These are phyloP conservation scores for Fusarium sororula DNA, from an alignment of 2,329 filamentous ascomycete genomes.

Conservation along the genomic window DNA sequence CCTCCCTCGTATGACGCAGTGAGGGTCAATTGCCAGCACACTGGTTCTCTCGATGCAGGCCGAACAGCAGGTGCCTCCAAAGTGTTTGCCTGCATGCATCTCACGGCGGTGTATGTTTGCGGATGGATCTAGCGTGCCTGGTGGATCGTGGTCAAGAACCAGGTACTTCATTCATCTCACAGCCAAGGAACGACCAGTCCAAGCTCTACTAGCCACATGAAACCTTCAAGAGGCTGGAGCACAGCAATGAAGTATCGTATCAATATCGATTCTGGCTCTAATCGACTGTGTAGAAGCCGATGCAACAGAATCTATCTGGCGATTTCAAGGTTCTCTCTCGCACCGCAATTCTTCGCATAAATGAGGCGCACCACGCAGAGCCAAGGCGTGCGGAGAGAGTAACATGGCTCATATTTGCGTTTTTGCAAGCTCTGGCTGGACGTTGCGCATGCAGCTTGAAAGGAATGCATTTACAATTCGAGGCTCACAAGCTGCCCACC, in stretches of 20 bases:
- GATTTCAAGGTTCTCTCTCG: background rate
- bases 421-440: conserved; percentile 21
- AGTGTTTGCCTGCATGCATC: conserved; percentile 6
- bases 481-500: conserved; percentile 13
- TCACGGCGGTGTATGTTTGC: conserved; percentile 29
- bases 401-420: conserved; percentile 17
- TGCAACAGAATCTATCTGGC: background rate
- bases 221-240: conserved; percentile 1
- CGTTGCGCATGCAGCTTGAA: conserved; percentile 12
- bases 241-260: background rate
- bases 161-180: background rate
- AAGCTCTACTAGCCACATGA: conserved; percentile 14
- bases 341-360: background rate
- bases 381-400: conserved; percentile 7
- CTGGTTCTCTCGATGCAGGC: background rate
- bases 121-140: background rate
- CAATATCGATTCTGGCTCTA: background rate
- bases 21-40: conserved; percentile 3
- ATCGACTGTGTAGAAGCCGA: background rate
- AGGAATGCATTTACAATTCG: conserved; percentile 15
- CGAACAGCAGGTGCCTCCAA: conserved; percentile 3
- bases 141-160: conserved; percentile 15
- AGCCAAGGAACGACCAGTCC: conserved; percentile 18
- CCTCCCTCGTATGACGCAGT: conserved; percentile 23
- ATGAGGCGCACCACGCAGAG: conserved; percentile 4